Percentiles rank a stretch among this genome's conserved stretches.
Conservation (phyloP, 805 yeast genomes). For the Monosporozyma siamensis region DNA sequence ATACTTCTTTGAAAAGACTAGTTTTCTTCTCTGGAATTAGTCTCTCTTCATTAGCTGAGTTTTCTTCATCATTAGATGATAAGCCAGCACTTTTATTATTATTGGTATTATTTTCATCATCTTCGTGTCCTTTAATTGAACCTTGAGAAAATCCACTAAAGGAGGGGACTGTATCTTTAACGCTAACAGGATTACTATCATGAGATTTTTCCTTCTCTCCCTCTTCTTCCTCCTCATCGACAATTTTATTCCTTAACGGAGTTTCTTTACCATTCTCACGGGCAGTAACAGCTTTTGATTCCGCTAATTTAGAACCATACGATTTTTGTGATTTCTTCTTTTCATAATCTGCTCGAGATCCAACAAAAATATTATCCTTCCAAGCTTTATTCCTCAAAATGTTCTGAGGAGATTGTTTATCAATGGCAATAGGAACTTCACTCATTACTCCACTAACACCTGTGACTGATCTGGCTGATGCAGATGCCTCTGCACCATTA, state of each 20-base stretch:
- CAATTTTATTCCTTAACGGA: not conserved
- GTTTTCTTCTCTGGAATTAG: constrained; percentile 1
- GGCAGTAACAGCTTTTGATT: not conserved
- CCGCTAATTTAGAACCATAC: not conserved
- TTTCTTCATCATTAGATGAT: not conserved
- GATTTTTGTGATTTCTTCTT: not conserved
- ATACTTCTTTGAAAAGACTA: constrained; percentile 25
- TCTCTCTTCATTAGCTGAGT: constrained; percentile 1
- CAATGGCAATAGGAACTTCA: not conserved
- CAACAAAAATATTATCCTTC: constrained; percentile 4
- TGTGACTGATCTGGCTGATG: constrained; percentile 17
- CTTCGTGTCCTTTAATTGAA: constrained; percentile 13
- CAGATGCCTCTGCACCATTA: constrained; percentile 9
- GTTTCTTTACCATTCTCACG: not conserved
- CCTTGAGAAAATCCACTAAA: constrained; percentile 27
- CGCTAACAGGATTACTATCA: not conserved
- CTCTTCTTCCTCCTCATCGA: not conserved
- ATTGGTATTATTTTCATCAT: constrained; percentile 9
- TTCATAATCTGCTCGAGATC: not conserved
- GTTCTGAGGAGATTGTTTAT: not conserved
- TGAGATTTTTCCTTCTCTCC: not conserved
- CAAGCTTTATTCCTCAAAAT: not conserved
- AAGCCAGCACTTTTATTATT: constrained; percentile 14
- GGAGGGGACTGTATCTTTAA: constrained; percentile 8
- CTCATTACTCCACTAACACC: constrained; percentile 14